These are phyloP conservation scores for Leccinellum rugosiceps DNA, from an alignment of 768 basidiomycete species.

Conservation along the genomic window DNA sequence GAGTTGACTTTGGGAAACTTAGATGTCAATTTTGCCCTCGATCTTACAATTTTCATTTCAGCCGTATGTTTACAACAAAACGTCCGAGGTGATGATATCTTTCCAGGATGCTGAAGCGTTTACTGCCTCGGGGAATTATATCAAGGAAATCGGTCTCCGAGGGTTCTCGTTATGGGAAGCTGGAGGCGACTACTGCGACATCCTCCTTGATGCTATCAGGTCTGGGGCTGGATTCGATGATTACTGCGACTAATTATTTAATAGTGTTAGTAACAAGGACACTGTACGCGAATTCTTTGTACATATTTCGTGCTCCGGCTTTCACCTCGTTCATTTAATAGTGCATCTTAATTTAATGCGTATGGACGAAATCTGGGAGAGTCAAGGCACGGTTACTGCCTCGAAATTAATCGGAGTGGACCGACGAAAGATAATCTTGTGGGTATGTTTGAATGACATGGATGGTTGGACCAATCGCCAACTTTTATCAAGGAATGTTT, in stretches of 20 bases:
- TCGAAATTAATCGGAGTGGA: too few relatives aligned
- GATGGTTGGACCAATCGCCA: too few relatives aligned
- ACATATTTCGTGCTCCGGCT: too few relatives aligned
- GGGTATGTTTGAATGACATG: too few relatives aligned
- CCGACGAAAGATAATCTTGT: too few relatives aligned
- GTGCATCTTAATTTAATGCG: too few relatives aligned
- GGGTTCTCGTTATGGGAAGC: conserved; percentile 77
- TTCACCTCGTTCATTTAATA: too few relatives aligned
- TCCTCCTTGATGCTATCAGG: conserved; percentile 56
- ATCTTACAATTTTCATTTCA: conserved; percentile 26
- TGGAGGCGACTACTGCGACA: conserved; percentile 60
- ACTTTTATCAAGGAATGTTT: too few relatives aligned
- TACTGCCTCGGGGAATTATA: conserved; percentile 57
- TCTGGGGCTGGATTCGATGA: not conserved
- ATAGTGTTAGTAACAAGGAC: not conserved
- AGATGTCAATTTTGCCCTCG: not conserved
- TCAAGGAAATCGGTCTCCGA: conserved; percentile 47
- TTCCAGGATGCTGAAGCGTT: conserved; percentile 64
- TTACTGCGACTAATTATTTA: not conserved
- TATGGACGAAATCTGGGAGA: too few relatives aligned
- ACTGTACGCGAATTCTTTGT: too few relatives aligned
- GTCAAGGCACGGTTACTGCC: too few relatives aligned
- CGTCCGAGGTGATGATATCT: conserved; percentile 55
- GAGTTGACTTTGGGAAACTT: conserved; percentile 19
- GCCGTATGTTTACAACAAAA: conserved; percentile 65